These are phyloP conservation scores for Platismatia glauca DNA, from an alignment of 495 filamentous ascomycete genomes.

Conservation along the genomic window DNA sequence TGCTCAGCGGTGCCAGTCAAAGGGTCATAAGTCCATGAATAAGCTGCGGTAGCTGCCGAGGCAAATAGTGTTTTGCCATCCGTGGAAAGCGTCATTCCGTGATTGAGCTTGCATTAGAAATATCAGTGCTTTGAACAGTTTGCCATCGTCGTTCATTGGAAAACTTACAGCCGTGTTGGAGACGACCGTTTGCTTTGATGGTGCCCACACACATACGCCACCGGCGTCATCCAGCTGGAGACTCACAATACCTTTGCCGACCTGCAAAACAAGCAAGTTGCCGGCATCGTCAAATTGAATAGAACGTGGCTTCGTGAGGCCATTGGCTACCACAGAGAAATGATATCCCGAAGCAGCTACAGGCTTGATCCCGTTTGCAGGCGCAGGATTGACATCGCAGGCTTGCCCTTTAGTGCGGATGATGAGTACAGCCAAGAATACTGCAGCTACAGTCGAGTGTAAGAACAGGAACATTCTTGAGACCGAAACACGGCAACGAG, in stretches of 20 bases:
- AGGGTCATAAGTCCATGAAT: slow-evolving; percentile 53
- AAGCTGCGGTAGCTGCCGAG: slow-evolving; percentile 48
- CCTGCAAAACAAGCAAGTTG: slow-evolving; percentile 51
- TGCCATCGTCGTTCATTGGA: background rate
- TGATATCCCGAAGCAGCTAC: slow-evolving; percentile 47
- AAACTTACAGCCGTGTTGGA: slow-evolving; percentile 1
- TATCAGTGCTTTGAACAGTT: background rate
- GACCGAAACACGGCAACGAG: background rate
- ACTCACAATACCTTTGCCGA: slow-evolving; percentile 42
- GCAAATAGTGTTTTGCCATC: slow-evolving; percentile 59
- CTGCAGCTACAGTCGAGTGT: background rate
- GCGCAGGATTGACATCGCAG: slow-evolving; percentile 1
- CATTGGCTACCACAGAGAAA: slow-evolving; percentile 43
- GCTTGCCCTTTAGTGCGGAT: background rate
- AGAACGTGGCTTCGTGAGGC: slow-evolving; percentile 44
- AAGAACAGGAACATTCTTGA: background rate
- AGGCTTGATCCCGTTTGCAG: slow-evolving; percentile 28
- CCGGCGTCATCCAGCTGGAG: slow-evolving; percentile 41
- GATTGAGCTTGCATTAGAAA: slow-evolving; percentile 41
- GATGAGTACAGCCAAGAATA: background rate
- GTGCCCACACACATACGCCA: slow-evolving; percentile 38
- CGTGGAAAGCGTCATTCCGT: slow-evolving; percentile 56
- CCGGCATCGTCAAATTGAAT: slow-evolving; percentile 50
- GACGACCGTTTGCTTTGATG: background rate
- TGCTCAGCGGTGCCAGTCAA: slow-evolving; percentile 32